These are phyloP conservation scores for Amaranthus cruentus DNA, from an alignment of 148 eudicot species.

Conservation along the genomic window DNA sequence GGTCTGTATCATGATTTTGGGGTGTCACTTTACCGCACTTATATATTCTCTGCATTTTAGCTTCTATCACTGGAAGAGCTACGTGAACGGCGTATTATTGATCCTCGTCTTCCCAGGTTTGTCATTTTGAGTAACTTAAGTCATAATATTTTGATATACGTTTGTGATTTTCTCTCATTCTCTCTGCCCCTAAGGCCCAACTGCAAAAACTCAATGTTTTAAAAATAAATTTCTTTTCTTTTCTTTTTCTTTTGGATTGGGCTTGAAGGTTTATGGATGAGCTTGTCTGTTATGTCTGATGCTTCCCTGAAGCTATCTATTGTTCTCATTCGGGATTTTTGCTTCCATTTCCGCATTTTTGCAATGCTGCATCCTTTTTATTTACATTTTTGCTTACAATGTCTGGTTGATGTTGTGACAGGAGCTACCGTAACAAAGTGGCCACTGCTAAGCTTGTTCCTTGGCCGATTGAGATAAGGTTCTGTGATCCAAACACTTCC, in stretches of 20 bases:
- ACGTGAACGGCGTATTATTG: slow-evolving; percentile 71
- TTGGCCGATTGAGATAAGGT: slow-evolving; percentile 90
- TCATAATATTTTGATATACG: not conserved
- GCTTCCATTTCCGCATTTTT: not conserved
- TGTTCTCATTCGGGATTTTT: not conserved
- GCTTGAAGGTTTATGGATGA: not conserved
- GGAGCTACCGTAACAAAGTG: slow-evolving; percentile 90
- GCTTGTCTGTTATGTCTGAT: not conserved
- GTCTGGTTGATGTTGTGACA: slow-evolving; percentile 31
- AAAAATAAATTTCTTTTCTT: too few relatives aligned
- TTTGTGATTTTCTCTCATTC: not conserved
- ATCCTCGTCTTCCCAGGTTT: slow-evolving; percentile 93
- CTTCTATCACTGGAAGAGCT: slow-evolving; percentile 84
- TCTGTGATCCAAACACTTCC: slow-evolving; percentile 67
- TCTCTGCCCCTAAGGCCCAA: not conserved
- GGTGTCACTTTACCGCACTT: slow-evolving; percentile 5
- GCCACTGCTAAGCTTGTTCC: slow-evolving; percentile 45
- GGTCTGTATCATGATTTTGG: not conserved
- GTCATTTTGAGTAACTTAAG: not conserved
- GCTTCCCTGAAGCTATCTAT: not conserved
- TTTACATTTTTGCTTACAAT: slow-evolving; percentile 2
- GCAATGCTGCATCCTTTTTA: not conserved
- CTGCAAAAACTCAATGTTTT: too few relatives aligned
- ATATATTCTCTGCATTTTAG: slow-evolving; percentile 28
- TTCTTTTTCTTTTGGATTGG: not conserved